These are phyloP conservation scores for Taphrina deformans DNA, from an alignment of 1,139 yeast genomes.

Conservation along the genomic window DNA sequence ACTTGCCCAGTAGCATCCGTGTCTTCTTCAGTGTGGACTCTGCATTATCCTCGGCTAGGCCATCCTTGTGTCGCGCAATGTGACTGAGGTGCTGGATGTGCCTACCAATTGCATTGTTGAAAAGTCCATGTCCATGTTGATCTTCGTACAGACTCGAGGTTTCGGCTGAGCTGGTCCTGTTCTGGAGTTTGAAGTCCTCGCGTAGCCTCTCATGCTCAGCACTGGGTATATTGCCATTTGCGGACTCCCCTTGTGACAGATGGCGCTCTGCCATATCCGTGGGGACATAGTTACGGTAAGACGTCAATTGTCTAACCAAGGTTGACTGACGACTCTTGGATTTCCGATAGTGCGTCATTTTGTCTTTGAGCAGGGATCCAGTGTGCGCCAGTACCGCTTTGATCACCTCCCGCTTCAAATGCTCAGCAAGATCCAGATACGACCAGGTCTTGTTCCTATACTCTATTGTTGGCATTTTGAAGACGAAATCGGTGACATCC, in stretches of 20 bases:
- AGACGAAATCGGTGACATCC: conserved; percentile 67
- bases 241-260: not conserved
- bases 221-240: not conserved
- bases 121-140: conserved; percentile 7
- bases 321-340: conserved; percentile 48
- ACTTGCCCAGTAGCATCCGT: conserved; percentile 35
- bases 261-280: conserved; percentile 4
- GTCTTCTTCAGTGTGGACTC: conserved; percentile 33
- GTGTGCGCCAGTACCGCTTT: conserved; percentile 69
- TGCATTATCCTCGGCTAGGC: conserved; percentile 33
- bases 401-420: conserved; percentile 66
- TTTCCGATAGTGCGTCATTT: conserved; percentile 51
- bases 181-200: not conserved
- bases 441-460: conserved; percentile 76
- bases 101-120: conserved; percentile 29
- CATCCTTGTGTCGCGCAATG: conserved; percentile 26
- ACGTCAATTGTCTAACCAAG: conserved; percentile 48
- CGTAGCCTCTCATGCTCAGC: not conserved
- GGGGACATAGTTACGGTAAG: conserved; percentile 18
- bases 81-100: conserved; percentile 33
- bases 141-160: conserved; percentile 11
- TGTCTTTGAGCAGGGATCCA: conserved; percentile 78
- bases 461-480: conserved; percentile 64
- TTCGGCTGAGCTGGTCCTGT: conserved; percentile 6
- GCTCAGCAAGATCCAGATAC: conserved; percentile 65